Evolutionary conservation across 768 basidiomycete genomes (phyloP), one percentile per base, ranked within the genome.

Genomic region (Boletus subparvulus): DNA sequence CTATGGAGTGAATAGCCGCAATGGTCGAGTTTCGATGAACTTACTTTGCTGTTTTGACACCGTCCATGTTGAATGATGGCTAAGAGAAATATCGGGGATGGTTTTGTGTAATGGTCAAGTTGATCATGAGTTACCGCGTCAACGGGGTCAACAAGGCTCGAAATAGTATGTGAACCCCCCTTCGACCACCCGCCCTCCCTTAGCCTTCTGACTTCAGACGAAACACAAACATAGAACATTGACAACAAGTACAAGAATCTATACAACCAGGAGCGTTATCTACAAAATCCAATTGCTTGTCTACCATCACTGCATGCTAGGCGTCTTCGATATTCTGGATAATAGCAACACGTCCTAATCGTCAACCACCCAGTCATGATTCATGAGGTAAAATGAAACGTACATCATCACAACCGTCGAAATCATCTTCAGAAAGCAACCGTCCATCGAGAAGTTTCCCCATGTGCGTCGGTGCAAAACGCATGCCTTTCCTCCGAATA

Each of bases 401-500:
- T 13, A 58, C 58, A 30, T 30, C n/a, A 36, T 60, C 53, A 21
- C 1, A 11, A 6, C 7, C 54, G n/a, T 35, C 6, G 17, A 61
- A 62, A 44, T 62, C 61, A 0, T 12, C 54, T 50, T 59, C 45
- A 0, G 52, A 60, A 42, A 77, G 58, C 2, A 55, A 19, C n/a
- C 63, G 63, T 30, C 63, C 69, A 40, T 69, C 56, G 28, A 80
- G 40, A 30, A 80, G 65, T 42, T 73, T 73, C 3, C 80, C 79
- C 61, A 79, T 62, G 55, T 80, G 77, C 7, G 79, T 80, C 35
- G 47, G 47, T 16, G 60, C 44, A 56, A 71, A 80, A 16, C 61
- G 53, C 65, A 73, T 62, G 6, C 77, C 78, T 49, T 77, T 80
- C 61, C 78, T 70, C 8, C 78, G 72, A 40, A 74, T 52, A 10